Evolutionary conservation across 1,284 basidiomycete species (phyloP), one percentile per base, ranked within the genome.

Genomic region (Cryptococcus maquisensis): DNA sequence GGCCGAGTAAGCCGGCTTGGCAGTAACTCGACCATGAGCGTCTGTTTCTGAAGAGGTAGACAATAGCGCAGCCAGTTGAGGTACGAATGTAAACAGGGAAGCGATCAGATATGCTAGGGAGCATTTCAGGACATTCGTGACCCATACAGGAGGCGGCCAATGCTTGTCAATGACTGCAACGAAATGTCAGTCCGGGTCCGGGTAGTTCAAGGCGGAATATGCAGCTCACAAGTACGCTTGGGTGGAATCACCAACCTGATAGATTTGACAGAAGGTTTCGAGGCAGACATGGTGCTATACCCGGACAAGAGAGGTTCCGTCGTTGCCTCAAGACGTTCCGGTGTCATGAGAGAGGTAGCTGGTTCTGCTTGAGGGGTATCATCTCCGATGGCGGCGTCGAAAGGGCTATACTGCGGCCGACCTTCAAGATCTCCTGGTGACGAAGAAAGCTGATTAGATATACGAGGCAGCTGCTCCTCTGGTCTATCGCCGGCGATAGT

Each of bases 71-170:
- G 75, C 71, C 0, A 82, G 69, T 0, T 57, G 42, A 0, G 88
- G 86, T 8, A 86, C 85, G 72, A 92, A 98, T 0, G 95, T 98
- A 81, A 97, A 98, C 9, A 98, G 79, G 0, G 90, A 92, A 2
- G 83, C 93, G 57, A 97, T 75, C 55, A 92, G 84, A 72, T 98
- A 98, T 0, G 94, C 89, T 10, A 97, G 79, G 1, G 85, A 83
- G 75, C 95, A 98, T 78, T 98, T 98, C 64, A 93, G 72, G 46
- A 97, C 85, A 5, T 69, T 62, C 3, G 67, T 56, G 16, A 56
- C 47, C 21, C 58, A 62, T 1, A 66, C 62, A 5, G 63, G 59
- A 6, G 63, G 63, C 3, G 61, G 62, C 69, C 70, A 71, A n/a
- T 46, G 15, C 23, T 24, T 23, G 16, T 46, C 18, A 13, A 3